Evolutionary conservation across 768 basidiomycete genomes (phyloP).

Genomic region (Mrakia blollopis): DNA sequence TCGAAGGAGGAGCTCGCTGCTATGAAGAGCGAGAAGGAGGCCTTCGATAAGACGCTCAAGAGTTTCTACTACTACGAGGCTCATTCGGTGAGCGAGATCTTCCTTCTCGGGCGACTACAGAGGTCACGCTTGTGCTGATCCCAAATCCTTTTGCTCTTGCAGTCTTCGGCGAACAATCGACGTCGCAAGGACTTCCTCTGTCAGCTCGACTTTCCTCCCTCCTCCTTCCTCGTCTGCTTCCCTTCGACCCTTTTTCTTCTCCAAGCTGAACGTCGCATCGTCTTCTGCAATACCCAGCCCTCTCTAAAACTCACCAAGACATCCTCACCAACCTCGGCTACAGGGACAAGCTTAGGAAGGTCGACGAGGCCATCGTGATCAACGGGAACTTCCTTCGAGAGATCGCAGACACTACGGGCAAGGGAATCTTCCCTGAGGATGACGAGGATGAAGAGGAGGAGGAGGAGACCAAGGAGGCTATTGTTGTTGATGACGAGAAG

Average conservation of each 20-base stretch:
- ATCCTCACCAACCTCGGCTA: constrained; percentile 67
- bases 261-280: too few species aligned
- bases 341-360: constrained; percentile 67
- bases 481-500: background rate
- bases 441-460: constrained; percentile 37
- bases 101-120: background rate
- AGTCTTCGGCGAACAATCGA: constrained; percentile 30
- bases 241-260: background rate
- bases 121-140: background rate
- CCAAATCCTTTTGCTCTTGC: background rate
- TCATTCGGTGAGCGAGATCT: constrained; percentile 6
- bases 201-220: background rate
- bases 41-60: constrained; percentile 13
- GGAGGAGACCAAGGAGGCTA: constrained; percentile 38
- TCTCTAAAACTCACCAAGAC: constrained; percentile 64
- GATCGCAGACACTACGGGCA: constrained; percentile 76
- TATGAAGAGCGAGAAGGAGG: background rate
- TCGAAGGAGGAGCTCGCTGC: constrained; percentile 10
- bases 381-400: constrained; percentile 72
- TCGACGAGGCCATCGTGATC: constrained; percentile 71
- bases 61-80: constrained; percentile 28
- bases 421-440: constrained; percentile 38
- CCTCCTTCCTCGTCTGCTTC: background rate
- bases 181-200: constrained; percentile 32
- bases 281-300: constrained; percentile 54